A percentile compares a stretch with the other conserved stretches of the same genome.
Conservation (phyloP, 805 yeast species). For the Hermanozyma aechmeae region DNA sequence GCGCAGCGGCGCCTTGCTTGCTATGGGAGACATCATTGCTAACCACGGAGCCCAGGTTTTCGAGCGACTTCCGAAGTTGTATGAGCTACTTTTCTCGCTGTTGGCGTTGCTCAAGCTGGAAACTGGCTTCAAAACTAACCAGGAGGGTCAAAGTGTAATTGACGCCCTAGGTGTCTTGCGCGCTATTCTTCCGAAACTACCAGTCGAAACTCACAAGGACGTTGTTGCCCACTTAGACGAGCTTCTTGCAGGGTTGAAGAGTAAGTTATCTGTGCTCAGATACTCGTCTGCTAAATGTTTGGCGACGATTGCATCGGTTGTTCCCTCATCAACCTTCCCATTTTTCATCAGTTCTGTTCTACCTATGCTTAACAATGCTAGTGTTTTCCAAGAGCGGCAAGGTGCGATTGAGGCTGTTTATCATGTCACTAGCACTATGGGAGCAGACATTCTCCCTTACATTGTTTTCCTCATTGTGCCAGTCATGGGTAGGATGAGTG, state of each 20-base stretch:
- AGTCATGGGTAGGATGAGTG: conserved; percentile 96
- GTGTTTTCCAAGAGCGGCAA: conserved; percentile 64
- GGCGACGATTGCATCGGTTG: conserved; percentile 63
- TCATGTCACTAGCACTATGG: conserved; percentile 81
- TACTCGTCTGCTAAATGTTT: conserved; percentile 86
- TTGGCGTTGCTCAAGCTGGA: conserved; percentile 30
- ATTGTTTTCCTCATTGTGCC: conserved; percentile 95
- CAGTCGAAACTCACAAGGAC: conserved; percentile 36
- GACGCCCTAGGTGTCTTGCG: conserved; percentile 81
- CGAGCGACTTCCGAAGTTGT: conserved; percentile 54
- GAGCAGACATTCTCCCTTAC: conserved; percentile 81
- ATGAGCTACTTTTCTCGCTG: conserved; percentile 58
- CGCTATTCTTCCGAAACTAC: conserved; percentile 59
- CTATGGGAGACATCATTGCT: conserved; percentile 52
- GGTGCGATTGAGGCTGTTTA: conserved; percentile 91
- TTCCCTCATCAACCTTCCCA: conserved; percentile 67
- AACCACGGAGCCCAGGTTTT: conserved; percentile 50
- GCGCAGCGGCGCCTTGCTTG: conserved; percentile 72
- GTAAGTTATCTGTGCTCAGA: conserved; percentile 73
- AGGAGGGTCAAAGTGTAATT: conserved; percentile 67
- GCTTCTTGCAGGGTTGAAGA: conserved; percentile 50
- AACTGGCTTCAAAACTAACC: conserved; percentile 28
- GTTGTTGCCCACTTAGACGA: conserved; percentile 33
- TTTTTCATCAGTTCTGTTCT: conserved; percentile 67
- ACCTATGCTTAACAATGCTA: conserved; percentile 74